Base-by-base conservation (phyloP, 2,329 filamentous ascomycete genomes). In the Cladorrhinum sp. region DNA sequence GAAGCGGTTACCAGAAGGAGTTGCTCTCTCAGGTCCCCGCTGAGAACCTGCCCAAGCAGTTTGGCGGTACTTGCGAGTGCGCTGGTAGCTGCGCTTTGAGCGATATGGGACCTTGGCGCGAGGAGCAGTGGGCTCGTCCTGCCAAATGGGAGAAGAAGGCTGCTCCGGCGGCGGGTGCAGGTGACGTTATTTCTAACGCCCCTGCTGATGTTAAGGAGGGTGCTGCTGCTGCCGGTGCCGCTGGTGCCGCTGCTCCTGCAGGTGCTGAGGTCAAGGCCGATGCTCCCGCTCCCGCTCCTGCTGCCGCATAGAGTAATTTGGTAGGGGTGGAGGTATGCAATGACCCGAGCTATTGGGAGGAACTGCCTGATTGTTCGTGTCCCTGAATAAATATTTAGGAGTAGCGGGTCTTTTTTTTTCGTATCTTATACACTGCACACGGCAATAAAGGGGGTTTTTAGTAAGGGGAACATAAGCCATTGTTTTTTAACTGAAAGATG, bases 101-200 rank as follows among this genome's bases (percentile, higher is more conserved):
- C 76, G 93, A 99, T 74, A 87, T 87, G 63, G 95, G 95, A 56
- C 95, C 95, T 57, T 99, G 95, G 95, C 83, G 84, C 68, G 90
- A 93, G 64, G 69, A 82, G 25, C 74, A 89, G 76, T 93, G 83
- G 81, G 78, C 83, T 57, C 85, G 79, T 71, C 82, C 88, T 55
- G 78, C 85, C 65, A 86, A 87, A 79, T 88, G 86, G 81, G 80
- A 80, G 76, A 77, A 79, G 65, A 85, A 86, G 79, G 87, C 22
- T 22, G 53, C 20, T 16, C 20, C 32, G 85, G 80, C 79, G 78
- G 75, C 76, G 79, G 62, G 67, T n/a, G n/a, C n/a, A 68, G 58
- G 70, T 5, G 56, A 70, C 22, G 67, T 66, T 48, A 75, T 78
- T 41, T 70, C 77, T 70, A 78, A 76, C 41, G 55, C 63, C 51